Conservation (phyloP, 139 green algal species). For the Chlorella sorokiniana region DNA sequence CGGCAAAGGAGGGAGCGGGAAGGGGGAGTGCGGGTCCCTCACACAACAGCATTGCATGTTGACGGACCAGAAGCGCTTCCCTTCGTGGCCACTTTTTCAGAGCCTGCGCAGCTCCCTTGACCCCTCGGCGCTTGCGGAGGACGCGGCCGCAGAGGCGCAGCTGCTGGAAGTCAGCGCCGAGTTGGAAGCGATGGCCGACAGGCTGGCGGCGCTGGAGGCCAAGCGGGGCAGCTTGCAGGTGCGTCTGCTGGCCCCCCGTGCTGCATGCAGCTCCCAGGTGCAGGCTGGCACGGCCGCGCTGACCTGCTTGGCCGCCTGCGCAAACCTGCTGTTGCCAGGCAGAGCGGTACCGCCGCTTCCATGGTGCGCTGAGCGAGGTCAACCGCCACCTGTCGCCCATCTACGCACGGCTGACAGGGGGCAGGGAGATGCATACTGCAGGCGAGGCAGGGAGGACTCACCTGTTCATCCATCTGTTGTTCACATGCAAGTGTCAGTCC, state of each 20-base stretch:
- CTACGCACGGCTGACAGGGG: constrained; percentile 50
- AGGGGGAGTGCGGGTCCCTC: background rate
- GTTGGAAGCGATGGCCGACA: constrained; percentile 8
- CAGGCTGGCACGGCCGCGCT: background rate
- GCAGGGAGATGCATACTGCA: constrained; percentile 57
- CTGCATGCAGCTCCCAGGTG: too few relatives aligned
- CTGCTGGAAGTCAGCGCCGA: background rate
- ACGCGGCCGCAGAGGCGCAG: background rate
- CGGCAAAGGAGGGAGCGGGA: background rate
- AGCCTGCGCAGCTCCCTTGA: background rate
- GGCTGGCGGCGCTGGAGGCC: constrained; percentile 6
- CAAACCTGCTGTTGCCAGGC: constrained; percentile 31
- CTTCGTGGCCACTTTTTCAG: background rate
- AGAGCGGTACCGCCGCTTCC: constrained; percentile 51
- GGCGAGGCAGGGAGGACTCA: background rate
- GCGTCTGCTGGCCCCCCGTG: background rate
- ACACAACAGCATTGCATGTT: background rate
- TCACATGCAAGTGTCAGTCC: too few relatives aligned
- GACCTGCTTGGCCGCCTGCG: background rate
- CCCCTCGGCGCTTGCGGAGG: background rate
- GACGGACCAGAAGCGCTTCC: background rate
- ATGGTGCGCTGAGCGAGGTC: constrained; percentile 25
- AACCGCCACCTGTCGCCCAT: constrained; percentile 36
- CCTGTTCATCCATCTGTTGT: too few relatives aligned
- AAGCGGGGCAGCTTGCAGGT: constrained; percentile 23